Evolutionary conservation across 371 early-diverging fungal species (phyloP), one percentile per base, ranked within the genome.

Genomic region (Apophysomyces variabilis): DNA sequence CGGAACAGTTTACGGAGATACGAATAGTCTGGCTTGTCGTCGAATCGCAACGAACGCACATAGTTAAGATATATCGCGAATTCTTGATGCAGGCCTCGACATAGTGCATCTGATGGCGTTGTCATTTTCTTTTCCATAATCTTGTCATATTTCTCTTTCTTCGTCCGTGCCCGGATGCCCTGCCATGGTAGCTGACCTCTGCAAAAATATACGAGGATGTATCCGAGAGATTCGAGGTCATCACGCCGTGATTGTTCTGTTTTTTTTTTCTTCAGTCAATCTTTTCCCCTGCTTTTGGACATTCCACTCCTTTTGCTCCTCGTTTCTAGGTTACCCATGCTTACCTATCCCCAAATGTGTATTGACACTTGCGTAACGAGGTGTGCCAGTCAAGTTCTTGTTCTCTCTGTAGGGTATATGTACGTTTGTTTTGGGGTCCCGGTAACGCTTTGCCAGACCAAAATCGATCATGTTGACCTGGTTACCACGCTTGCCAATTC

Each of bases 81-180:
- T 80, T 98, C 99, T 66, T 89, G 88, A 16, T 99, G 99, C 71
- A 96, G 92, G 35, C 96, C 96, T 58, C 93, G 89, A 85, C 99
- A 99, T n/a, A 99, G 86, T 67, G 92, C 88, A 67, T 98, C 97
- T 5, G 98, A 91, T 16, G 97, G 92, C 9, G 99, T 97, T 16
- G 93, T 95, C 95, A 96, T 95, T 84, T 99, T 99, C 87, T 95
- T 97, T 70, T 99, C 97, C 94, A 96, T 96, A 73, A 99, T 99
- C 66, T 95, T 92, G 76, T 99, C 98, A 82, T 99, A 99, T 87
- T 99, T 99, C 84, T 99, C 96, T 85, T 96, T 95, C 87, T 99
- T 99, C 46, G 96, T 97, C 26, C 92, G 93, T 16, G 98, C 99
- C 75, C 94, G 94, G 61, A 99, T 84, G 26, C 99, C 99, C 80